A percentile compares a stretch with the other conserved stretches of the same genome.
Evolutionary conservation across 2,329 filamentous ascomycete species (phyloP).

Genomic region (Ascochyta fabae): DNA sequence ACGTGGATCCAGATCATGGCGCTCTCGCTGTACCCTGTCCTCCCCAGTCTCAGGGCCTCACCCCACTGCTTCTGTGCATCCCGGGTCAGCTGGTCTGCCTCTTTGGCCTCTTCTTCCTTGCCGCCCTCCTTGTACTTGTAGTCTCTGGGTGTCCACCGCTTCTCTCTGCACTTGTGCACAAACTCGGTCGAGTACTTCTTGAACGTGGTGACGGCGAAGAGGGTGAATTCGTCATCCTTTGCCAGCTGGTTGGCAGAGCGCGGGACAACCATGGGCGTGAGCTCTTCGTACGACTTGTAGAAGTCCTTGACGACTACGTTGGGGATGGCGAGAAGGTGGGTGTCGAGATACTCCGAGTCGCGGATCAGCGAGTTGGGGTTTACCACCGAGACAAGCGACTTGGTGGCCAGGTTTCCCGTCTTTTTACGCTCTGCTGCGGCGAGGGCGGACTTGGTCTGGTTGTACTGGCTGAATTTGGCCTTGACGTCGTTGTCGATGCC

Average conservation of each 20-base stretch:
- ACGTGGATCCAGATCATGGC: constrained; percentile 97
- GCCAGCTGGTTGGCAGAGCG: constrained; percentile 81
- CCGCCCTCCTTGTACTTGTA: constrained; percentile 93
- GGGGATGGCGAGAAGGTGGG: constrained; percentile 90
- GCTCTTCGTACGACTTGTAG: constrained; percentile 83
- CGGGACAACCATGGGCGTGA: constrained; percentile 91
- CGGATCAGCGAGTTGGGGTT: constrained; percentile 75
- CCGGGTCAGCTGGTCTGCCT: constrained; percentile 79
- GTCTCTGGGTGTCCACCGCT: constrained; percentile 92
- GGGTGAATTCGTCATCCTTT: constrained; percentile 85
- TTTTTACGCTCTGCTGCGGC: constrained; percentile 83
- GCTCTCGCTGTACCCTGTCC: constrained; percentile 94
- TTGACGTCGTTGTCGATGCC: constrained; percentile 97
- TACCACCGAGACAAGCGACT: constrained; percentile 89
- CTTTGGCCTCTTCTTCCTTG: constrained; percentile 84
- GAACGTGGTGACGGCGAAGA: constrained; percentile 90
- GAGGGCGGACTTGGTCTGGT: constrained; percentile 84
- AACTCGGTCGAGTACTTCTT: constrained; percentile 91
- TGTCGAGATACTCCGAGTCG: constrained; percentile 96
- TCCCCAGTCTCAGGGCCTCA: constrained; percentile 82
- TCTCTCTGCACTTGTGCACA: constrained; percentile 87
- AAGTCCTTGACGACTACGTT: constrained; percentile 84
- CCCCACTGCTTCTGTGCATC: constrained; percentile 94
- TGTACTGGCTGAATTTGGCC: constrained; percentile 93
- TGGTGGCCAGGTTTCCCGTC: constrained; percentile 92